Evolutionary conservation across 1,139 yeast genomes (phyloP).

Genomic region (Zygoascus hellenicus): DNA sequence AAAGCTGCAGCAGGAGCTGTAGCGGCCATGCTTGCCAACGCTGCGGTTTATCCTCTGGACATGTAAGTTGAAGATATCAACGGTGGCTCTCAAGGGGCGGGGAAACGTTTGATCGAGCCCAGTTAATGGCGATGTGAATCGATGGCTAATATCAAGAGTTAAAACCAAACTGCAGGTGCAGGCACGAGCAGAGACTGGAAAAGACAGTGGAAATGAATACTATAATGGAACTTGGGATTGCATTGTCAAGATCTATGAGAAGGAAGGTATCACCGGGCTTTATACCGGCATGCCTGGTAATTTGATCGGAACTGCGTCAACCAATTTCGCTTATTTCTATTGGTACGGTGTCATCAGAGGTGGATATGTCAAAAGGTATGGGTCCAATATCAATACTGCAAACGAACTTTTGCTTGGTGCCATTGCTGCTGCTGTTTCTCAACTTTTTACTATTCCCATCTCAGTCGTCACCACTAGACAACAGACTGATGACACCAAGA

Average conservation of each 20-base stretch:
- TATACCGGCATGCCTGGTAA: slow-evolving; percentile 72
- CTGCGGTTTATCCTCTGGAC: slow-evolving; percentile 88
- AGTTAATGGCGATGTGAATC: not conserved
- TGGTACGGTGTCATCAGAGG: slow-evolving; percentile 77
- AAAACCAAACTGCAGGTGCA: slow-evolving; percentile 72
- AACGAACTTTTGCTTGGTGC: slow-evolving; percentile 78
- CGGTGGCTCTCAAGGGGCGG: too few species aligned
- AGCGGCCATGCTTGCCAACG: slow-evolving; percentile 77
- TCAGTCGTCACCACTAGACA: slow-evolving; percentile 80
- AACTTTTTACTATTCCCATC: slow-evolving; percentile 76
- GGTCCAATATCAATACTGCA: slow-evolving; percentile 43
- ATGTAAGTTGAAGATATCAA: slow-evolving; percentile 32
- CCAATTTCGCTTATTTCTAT: slow-evolving; percentile 76
- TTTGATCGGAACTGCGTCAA: slow-evolving; percentile 67
- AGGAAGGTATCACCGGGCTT: slow-evolving; percentile 64
- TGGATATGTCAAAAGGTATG: slow-evolving; percentile 43
- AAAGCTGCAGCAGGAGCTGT: slow-evolving; percentile 81
- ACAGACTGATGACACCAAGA: slow-evolving; percentile 43
- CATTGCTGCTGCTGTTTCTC: slow-evolving; percentile 79
- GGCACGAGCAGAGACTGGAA: slow-evolving; percentile 17
- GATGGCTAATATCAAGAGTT: slow-evolving; percentile 30
- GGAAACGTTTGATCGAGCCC: not conserved
- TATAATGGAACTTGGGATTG: slow-evolving; percentile 64
- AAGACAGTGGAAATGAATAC: slow-evolving; percentile 12
- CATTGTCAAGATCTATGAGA: slow-evolving; percentile 48